Base-by-base conservation (phyloP, 805 yeast genomes). In the Candida koratica region DNA sequence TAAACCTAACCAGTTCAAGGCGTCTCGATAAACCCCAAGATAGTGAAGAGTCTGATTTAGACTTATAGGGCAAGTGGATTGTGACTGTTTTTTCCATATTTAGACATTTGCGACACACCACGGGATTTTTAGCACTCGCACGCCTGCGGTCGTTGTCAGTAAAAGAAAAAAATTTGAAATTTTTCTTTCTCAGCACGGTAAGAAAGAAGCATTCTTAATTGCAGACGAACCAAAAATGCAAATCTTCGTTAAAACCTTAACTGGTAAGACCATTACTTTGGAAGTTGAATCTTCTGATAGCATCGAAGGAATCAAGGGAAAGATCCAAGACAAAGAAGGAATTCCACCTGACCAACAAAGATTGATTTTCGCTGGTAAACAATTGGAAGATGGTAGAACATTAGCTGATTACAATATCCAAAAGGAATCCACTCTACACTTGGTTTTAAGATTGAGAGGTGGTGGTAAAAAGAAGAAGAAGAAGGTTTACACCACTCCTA, bases 401-500 rank as follows among this genome's bases (percentile, higher is more conserved):
- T 79, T 90, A 59, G 84, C 96, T 55, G 97, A 90, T 79, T 93
- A 93, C 95, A 90, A 90, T 88, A 93, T 90, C 76, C 97, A 90
- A 77, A 90, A 90, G 84, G 98, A 90, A 79, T 90, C 98, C 48
- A 90, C 98, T 52, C 73, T 90, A 43, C 97, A 89, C 70, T 79
- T 89, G 71, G 96, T 89, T 57, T 77, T 89, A 51, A 89, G 96
- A 82, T 82, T 88, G 73, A 86, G 96, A 81, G 96, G 94, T 79
- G 73, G 72, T 69, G 96, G 96, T 79, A 93, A 89, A 86, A 93
- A 93, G 93, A 90, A 96, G 83, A 93, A 93, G 93, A 93, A 93
- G 96, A 90, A 90, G 95, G 97, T 88, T 69, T 93, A 90, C 90
- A 90, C 97, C 77, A 90, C 97, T 68, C 98, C 98, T 80, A 93